Percentiles rank a stretch among this genome's conserved stretches.
These are phyloP conservation scores for Lenwebbia sp. DNA, from an alignment of 345 rosid species.

Conservation along the genomic window DNA sequence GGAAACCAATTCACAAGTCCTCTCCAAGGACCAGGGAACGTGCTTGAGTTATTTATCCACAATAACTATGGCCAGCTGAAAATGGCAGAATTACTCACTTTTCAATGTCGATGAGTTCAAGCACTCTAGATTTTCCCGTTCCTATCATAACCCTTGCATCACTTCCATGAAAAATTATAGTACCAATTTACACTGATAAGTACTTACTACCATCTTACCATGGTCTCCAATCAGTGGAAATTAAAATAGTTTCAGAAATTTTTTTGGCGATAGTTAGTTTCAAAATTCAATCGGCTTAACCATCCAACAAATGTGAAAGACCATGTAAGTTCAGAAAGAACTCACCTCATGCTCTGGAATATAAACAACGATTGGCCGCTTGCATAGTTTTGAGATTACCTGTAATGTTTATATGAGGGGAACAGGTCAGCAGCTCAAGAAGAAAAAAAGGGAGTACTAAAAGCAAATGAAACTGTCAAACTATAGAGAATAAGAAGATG, in stretches of 20 bases:
- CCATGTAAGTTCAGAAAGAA: background rate
- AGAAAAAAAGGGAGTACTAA: background rate
- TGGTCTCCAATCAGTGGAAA: background rate
- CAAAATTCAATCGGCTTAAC: background rate
- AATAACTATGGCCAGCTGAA: background rate
- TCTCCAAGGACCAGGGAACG: background rate
- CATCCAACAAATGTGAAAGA: background rate
- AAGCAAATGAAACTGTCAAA: background rate
- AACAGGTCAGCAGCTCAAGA: background rate
- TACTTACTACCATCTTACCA: background rate
- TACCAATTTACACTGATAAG: background rate
- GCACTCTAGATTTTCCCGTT: background rate
- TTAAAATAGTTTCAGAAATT: background rate
- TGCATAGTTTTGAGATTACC: conserved; percentile 78
- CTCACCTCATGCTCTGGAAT: conserved; percentile 83
- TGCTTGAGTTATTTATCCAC: background rate
- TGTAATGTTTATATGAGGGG: conserved; percentile 8
- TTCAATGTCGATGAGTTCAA: background rate
- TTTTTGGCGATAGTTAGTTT: background rate
- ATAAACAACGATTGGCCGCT: conserved; percentile 66
- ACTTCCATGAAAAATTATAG: background rate
- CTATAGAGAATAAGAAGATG: background rate
- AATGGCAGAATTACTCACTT: background rate
- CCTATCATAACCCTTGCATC: background rate
- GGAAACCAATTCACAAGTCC: background rate